Conservation (phyloP, 768 basidiomycete species). For the Suillus occidentalis region DNA sequence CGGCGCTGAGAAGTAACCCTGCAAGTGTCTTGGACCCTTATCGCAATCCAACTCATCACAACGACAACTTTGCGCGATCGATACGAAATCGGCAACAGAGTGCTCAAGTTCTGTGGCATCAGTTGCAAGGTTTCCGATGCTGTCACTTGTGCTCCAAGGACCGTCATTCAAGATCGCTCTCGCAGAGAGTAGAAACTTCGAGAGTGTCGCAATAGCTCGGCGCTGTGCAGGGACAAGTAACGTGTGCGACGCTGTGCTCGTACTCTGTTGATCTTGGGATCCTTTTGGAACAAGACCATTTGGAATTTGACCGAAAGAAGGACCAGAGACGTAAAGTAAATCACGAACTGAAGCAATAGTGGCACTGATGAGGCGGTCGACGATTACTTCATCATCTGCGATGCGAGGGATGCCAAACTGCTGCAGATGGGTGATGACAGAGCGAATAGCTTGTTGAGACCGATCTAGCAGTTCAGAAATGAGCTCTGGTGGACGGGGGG, state of each 20-base stretch:
- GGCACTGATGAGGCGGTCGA: conserved; percentile 59
- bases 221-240: conserved; percentile 75
- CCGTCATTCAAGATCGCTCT: conserved; percentile 66
- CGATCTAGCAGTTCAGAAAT: conserved; percentile 61
- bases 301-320: conserved; percentile 39
- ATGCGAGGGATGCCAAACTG: conserved; percentile 44
- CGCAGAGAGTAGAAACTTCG: conserved; percentile 82
- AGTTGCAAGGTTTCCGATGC: conserved; percentile 52
- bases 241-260: conserved; percentile 46
- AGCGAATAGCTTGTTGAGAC: conserved; percentile 55
- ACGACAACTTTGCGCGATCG: conserved; percentile 53
- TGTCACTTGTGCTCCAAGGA: conserved; percentile 24
- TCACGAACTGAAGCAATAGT: conserved; percentile 69
- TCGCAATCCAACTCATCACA: conserved; percentile 19
- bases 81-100: conserved; percentile 64
- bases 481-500: conserved; percentile 54
- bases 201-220: conserved; percentile 83
- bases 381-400: conserved; percentile 52
- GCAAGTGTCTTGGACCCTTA: conserved; percentile 33
- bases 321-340: conserved; percentile 64
- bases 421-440: conserved; percentile 60
- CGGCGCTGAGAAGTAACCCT: conserved; percentile 36
- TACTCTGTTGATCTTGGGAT: conserved; percentile 19
- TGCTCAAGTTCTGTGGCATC: conserved; percentile 75
- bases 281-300: conserved; percentile 48